Conservation (phyloP, 768 basidiomycete species). For the Cystoderma amianthinum region DNA sequence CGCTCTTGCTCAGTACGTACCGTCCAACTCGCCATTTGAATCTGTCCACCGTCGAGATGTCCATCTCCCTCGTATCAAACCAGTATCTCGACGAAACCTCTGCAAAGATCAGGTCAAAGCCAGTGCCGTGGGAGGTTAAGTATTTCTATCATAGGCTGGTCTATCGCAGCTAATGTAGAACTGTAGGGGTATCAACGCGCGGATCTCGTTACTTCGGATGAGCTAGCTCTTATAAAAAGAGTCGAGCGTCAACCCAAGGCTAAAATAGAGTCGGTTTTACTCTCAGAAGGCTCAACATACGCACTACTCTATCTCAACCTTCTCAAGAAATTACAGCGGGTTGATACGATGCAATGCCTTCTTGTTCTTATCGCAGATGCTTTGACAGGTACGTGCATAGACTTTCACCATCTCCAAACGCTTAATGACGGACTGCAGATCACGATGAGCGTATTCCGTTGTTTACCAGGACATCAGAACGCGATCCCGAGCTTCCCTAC, state of each 20-base stretch:
- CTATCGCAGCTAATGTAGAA: too few relatives aligned
- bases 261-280: slow-evolving; percentile 68
- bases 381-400: slow-evolving; percentile 51
- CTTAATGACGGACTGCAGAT: slow-evolving; percentile 34
- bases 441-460: slow-evolving; percentile 83
- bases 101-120: slow-evolving; percentile 82
- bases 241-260: slow-evolving; percentile 76
- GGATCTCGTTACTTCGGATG: slow-evolving; percentile 81
- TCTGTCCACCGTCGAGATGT: slow-evolving; percentile 36
- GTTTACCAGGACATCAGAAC: slow-evolving; percentile 54
- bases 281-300: slow-evolving; percentile 80
- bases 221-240: slow-evolving; percentile 82
- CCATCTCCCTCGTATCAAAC: slow-evolving; percentile 72
- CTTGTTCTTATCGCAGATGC: slow-evolving; percentile 88
- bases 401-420: background rate
- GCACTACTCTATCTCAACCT: slow-evolving; percentile 86
- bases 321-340: slow-evolving; percentile 75
- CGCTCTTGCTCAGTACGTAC: too few relatives aligned
- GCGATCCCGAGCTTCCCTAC: slow-evolving; percentile 79
- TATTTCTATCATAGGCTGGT: too few relatives aligned
- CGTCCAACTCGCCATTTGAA: slow-evolving; percentile 2
- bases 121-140: slow-evolving; percentile 95
- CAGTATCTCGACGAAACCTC: slow-evolving; percentile 83
- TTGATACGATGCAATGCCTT: slow-evolving; percentile 84
- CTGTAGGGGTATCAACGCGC: slow-evolving; percentile 90